phyloP scores from a whole-genome alignment of 2,329 filamentous ascomycete genomes.

The Lecanosticta acicola region DNA sequence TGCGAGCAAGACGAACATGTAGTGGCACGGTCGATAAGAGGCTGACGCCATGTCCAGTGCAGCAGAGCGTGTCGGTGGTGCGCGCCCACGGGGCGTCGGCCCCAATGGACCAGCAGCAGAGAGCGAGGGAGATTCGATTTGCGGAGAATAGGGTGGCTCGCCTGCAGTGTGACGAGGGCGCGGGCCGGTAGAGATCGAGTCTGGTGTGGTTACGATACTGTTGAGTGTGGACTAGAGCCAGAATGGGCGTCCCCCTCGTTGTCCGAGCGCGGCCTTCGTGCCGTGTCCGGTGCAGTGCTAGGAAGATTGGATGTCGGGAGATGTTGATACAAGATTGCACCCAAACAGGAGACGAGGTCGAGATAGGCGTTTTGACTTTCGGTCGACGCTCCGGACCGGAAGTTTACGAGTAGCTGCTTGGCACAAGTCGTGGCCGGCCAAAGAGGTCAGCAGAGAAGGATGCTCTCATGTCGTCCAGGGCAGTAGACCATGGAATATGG shows the following conservation, averaged over 20 bases:
- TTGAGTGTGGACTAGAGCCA: no score
- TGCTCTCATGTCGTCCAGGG: neutral
- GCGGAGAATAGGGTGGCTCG: neutral
- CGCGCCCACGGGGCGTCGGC: neutral
- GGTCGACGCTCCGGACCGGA: neutral
- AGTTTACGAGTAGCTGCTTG: no score
- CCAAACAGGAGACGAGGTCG: conserved; percentile 2
- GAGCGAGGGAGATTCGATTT: neutral
- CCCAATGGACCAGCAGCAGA: neutral
- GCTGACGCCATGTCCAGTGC: neutral
- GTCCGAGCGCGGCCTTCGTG: no score
- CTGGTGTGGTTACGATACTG: no score
- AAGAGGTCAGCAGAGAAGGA: neutral
- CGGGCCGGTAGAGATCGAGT: neutral
- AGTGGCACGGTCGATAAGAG: neutral
- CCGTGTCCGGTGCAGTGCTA: neutral
- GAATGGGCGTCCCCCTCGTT: no score
- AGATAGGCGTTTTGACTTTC: conserved; percentile 6
- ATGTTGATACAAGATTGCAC: no score
- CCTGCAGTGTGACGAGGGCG: neutral
- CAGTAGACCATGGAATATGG: neutral
- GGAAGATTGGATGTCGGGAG: no score
- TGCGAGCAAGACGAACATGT: neutral
- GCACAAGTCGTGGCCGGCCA: neutral
- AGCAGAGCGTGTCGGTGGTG: neutral